A percentile compares a stretch with the other conserved stretches of the same genome.
phyloP scores from a whole-genome alignment of 305 asterid genomes.

The Ajuga reptans region DNA sequence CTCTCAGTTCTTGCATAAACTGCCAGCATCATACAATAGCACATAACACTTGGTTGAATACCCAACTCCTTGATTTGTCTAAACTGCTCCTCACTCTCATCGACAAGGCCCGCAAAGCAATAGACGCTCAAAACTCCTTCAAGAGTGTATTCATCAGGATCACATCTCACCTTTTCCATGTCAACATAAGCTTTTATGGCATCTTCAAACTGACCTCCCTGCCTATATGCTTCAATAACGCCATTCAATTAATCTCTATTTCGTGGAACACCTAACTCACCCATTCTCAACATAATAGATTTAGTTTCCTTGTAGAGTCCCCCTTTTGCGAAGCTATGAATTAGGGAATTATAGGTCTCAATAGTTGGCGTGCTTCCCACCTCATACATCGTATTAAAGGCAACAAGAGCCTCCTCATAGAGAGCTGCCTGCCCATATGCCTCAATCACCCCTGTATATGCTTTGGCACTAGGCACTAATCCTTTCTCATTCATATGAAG shows the following conservation, averaged over 20 bases:
- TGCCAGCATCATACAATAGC: slow-evolving; percentile 94
- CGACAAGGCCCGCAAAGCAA: slow-evolving; percentile 86
- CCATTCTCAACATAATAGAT: slow-evolving; percentile 64
- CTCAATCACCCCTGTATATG: slow-evolving; percentile 68
- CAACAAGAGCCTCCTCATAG: slow-evolving; percentile 90
- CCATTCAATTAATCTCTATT: slow-evolving; percentile 69
- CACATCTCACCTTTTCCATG: slow-evolving; percentile 86
- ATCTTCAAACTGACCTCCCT: slow-evolving; percentile 84
- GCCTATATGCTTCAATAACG: slow-evolving; percentile 79
- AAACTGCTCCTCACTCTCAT: slow-evolving; percentile 89
- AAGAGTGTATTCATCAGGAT: slow-evolving; percentile 92
- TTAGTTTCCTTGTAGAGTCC: slow-evolving; percentile 87
- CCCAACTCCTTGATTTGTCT: slow-evolving; percentile 75
- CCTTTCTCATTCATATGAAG: slow-evolving; percentile 70
- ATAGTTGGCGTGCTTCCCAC: slow-evolving; percentile 68
- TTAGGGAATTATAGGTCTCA: slow-evolving; percentile 72
- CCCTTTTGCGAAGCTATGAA: slow-evolving; percentile 74
- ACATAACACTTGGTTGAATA: slow-evolving; percentile 80
- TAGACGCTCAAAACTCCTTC: slow-evolving; percentile 94
- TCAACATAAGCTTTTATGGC: slow-evolving; percentile 91
- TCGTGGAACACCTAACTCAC: slow-evolving; percentile 51
- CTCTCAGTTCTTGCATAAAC: slow-evolving; percentile 71
- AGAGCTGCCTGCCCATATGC: slow-evolving; percentile 89
- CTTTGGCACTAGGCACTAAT: slow-evolving; percentile 80
- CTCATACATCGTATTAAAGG: slow-evolving; percentile 88